Percentiles rank a stretch among this genome's conserved stretches.
Evolutionary conservation across 2,329 filamentous ascomycete genomes (phyloP).

Genomic region (Colletotrichum eleusines): DNA sequence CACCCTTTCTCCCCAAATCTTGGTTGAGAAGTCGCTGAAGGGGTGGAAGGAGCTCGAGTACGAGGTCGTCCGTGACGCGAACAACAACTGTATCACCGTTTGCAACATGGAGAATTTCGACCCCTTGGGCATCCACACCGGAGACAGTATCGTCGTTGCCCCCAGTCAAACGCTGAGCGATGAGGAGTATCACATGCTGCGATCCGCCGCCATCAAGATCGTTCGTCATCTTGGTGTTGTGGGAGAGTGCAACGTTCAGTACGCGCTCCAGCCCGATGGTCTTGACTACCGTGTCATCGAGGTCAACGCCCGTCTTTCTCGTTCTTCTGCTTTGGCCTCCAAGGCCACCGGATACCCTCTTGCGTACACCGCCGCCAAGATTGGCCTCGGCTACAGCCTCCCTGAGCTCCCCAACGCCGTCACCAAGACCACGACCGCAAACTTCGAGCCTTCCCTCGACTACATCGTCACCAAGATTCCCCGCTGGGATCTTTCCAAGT

Average conservation of each 20-base stretch:
- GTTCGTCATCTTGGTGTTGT: conserved; percentile 96
- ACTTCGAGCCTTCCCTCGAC: conserved; percentile 97
- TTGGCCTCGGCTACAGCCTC: conserved; percentile 93
- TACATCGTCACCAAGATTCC: conserved; percentile 99
- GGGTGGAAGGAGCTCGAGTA: conserved; percentile 99
- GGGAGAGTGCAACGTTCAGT: conserved; percentile 91
- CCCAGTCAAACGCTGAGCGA: conserved; percentile 97
- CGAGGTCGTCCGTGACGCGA: conserved; percentile 95
- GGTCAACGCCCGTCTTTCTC: conserved; percentile 97
- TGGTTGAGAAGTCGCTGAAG: conserved; percentile 98
- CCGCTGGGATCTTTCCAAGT: conserved; percentile 98
- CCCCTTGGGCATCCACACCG: conserved; percentile 95
- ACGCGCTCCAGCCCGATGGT: conserved; percentile 94
- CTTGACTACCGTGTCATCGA: conserved; percentile 99
- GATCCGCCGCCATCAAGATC: conserved; percentile 97
- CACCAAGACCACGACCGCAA: conserved; percentile 97
- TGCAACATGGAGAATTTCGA: conserved; percentile 84
- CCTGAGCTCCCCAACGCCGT: conserved; percentile 98
- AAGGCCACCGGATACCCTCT: conserved; percentile 98
- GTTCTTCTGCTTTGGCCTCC: conserved; percentile 95
- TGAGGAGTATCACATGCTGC: conserved; percentile 99
- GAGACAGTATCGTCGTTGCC: conserved; percentile 98
- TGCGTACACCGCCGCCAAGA: conserved; percentile 98
- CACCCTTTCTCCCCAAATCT: conserved; percentile 92
- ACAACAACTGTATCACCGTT: conserved; percentile 83